Conservation (phyloP, 495 filamentous ascomycete genomes). For the Trichocladium antarcticum region DNA sequence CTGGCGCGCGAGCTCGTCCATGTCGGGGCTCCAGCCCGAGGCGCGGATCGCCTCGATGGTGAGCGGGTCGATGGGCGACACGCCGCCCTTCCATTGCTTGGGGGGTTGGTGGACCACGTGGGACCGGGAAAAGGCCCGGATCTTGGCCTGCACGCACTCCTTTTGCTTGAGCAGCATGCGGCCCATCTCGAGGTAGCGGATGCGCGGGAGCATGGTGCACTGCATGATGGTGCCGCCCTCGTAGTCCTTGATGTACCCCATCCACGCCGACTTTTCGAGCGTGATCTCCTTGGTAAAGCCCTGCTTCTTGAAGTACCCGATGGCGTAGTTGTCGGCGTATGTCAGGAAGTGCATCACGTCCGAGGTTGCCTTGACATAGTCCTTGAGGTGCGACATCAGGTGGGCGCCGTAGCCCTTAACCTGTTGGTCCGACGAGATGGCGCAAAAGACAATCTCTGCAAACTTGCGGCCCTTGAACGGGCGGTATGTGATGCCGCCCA, state of each 20-base stretch:
- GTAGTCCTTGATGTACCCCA: constrained; percentile 99
- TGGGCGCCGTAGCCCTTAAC: constrained; percentile 98
- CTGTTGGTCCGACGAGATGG: constrained; percentile 94
- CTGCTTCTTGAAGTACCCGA: constrained; percentile 98
- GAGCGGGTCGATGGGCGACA: constrained; percentile 65
- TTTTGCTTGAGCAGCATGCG: constrained; percentile 97
- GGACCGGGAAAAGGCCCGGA: constrained; percentile 77
- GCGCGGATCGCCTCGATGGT: constrained; percentile 71
- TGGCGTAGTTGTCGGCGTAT: constrained; percentile 97
- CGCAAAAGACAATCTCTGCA: constrained; percentile 97
- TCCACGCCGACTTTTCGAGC: constrained; percentile 81
- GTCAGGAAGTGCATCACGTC: constrained; percentile 98
- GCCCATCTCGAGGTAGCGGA: constrained; percentile 87
- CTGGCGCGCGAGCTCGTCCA: constrained; percentile 93
- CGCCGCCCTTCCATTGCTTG: constrained; percentile 64
- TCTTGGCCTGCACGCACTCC: constrained; percentile 86
- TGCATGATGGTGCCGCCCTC: constrained; percentile 99
- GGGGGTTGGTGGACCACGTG: constrained; percentile 81
- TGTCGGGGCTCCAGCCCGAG: constrained; percentile 90
- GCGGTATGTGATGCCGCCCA: constrained; percentile 93
- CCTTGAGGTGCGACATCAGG: constrained; percentile 95
- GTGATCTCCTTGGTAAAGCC: constrained; percentile 98
- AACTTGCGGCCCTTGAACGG: constrained; percentile 90
- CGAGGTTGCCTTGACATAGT: constrained; percentile 95
- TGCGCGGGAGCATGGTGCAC: constrained; percentile 89